These are phyloP conservation scores for Verbascum thapsus DNA, from an alignment of 257 asterid species.

Conservation along the genomic window DNA sequence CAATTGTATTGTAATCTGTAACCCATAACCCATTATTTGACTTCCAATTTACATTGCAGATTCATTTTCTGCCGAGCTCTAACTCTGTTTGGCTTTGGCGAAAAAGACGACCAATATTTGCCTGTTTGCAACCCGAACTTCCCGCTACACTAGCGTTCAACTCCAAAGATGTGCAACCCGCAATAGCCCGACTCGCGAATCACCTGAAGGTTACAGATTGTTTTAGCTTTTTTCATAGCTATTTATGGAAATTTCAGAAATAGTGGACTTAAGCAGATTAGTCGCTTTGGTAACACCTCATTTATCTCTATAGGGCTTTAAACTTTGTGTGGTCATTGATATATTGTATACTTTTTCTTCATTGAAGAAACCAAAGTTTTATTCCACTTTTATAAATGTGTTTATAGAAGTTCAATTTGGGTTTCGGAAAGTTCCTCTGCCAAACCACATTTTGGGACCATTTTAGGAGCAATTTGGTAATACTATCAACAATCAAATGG, in stretches of 20 bases:
- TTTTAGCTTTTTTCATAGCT: constrained; percentile 47
- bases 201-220: constrained; percentile 65
- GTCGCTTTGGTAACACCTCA: too few species aligned
- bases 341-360: too few species aligned
- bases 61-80: constrained; percentile 91
- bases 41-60: constrained; percentile 59
- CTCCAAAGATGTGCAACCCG: constrained; percentile 66
- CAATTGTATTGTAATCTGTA: not conserved
- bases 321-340: too few species aligned
- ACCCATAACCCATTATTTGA: not conserved
- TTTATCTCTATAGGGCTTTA: too few species aligned
- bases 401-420: too few species aligned
- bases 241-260: constrained; percentile 20
- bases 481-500: too few species aligned
- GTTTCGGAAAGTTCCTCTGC: too few species aligned
- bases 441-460: too few species aligned
- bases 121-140: constrained; percentile 90
- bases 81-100: constrained; percentile 54
- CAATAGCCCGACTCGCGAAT: constrained; percentile 58
- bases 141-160: constrained; percentile 61
- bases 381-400: too few species aligned
- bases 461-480: too few species aligned
- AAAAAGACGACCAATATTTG: constrained; percentile 47
- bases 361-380: too few species aligned
- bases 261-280: too few species aligned